These are phyloP conservation scores for Allium cepa DNA, from an alignment of 106 monocot genomes.

Conservation along the genomic window DNA sequence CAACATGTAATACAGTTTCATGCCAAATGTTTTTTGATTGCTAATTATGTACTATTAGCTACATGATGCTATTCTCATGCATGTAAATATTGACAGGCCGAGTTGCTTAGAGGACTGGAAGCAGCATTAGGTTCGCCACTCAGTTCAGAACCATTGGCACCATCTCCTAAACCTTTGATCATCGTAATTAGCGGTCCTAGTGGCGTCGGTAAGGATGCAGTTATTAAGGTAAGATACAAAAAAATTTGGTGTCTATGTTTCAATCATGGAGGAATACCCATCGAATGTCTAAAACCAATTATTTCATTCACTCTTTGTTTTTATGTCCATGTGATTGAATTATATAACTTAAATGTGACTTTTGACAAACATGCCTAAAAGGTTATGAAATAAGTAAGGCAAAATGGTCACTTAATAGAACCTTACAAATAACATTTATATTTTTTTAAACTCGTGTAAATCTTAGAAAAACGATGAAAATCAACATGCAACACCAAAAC, in stretches of 20 bases:
- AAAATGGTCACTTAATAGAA: no score
- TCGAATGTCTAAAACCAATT: no score
- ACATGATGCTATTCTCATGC: background rate
- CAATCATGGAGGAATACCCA: background rate
- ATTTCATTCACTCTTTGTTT: background rate
- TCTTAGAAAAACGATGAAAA: no score
- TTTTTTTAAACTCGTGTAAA: no score
- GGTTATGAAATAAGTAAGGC: no score
- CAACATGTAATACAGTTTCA: background rate
- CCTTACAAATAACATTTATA: no score
- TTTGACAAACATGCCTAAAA: background rate
- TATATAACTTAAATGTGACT: background rate
- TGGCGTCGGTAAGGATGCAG: constrained; percentile 97
- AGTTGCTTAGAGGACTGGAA: constrained; percentile 73
- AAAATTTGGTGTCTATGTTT: background rate
- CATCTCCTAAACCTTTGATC: constrained; percentile 69
- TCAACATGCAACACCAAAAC: no score
- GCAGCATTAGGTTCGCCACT: constrained; percentile 70
- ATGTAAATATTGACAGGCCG: constrained; percentile 31
- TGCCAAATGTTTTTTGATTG: background rate
- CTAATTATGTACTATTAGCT: background rate
- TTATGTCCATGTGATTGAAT: background rate
- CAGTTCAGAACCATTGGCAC: constrained; percentile 58
- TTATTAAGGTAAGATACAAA: constrained; percentile 69
- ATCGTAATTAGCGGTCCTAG: constrained; percentile 98